Evolutionary conservation across 768 basidiomycete genomes (phyloP).

Genomic region (Suillus bovinus): DNA sequence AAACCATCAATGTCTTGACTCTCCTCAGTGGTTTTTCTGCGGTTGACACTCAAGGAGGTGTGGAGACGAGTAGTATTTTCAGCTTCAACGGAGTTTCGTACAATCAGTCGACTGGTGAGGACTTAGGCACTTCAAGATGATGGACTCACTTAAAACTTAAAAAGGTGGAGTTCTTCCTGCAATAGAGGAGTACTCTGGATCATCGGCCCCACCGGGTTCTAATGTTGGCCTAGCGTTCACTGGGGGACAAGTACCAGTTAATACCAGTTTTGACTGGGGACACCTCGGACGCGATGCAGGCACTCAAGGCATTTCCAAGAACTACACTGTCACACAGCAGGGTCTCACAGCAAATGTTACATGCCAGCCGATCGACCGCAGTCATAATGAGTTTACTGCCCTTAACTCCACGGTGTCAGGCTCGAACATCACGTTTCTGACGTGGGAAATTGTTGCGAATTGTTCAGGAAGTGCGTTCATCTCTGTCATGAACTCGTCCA

Average conservation of each 20-base stretch:
- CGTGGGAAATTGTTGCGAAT: conserved; percentile 1
- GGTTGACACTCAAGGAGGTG: neutral
- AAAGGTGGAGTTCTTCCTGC: conserved; percentile 2
- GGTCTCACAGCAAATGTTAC: conserved; percentile 20
- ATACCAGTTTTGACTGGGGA: neutral
- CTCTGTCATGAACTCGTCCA: neutral
- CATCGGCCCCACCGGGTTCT: neutral
- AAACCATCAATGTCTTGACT: neutral
- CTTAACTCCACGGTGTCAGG: neutral
- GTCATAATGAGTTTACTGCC: neutral
- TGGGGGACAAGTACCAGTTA: neutral
- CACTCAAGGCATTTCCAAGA: neutral
- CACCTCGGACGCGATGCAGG: neutral
- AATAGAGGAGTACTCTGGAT: neutral
- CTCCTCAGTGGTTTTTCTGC: conserved; percentile 3
- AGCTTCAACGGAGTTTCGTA: conserved; percentile 4
- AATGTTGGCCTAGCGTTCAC: neutral
- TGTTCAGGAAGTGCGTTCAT: conserved; percentile 9
- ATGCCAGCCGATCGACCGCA: conserved; percentile 5
- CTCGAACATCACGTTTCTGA: neutral
- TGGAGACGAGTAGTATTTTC: neutral
- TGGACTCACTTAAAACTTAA: neutral
- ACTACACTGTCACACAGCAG: conserved; percentile 16
- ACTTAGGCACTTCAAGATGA: neutral
- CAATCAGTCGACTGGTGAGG: conserved; percentile 2